Percentiles rank a stretch among this genome's conserved stretches.
Evolutionary conservation across 2,329 filamentous ascomycete species (phyloP).

Genomic region (Fusarium subtropicale): DNA sequence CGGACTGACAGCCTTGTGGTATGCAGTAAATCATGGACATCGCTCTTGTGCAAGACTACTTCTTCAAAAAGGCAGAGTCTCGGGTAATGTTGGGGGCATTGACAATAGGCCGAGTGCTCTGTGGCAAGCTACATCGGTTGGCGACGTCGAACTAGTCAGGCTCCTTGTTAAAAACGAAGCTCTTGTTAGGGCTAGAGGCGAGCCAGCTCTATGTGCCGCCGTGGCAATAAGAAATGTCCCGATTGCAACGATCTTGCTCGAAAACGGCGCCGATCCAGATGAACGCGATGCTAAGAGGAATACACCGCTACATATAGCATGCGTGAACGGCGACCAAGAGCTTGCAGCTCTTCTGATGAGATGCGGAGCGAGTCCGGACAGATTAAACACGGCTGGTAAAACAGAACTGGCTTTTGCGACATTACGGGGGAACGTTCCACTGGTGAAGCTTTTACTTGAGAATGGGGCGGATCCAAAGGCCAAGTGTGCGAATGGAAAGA

Average conservation of each 20-base stretch:
- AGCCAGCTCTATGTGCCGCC: neutral
- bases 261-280: neutral
- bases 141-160: neutral
- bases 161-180: neutral
- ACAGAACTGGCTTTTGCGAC: neutral
- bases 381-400: fast-evolving
- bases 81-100: neutral
- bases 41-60: neutral
- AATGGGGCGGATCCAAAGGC: slow-evolving; percentile 6
- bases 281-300: neutral
- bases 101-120: neutral
- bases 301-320: neutral
- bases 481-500: slow-evolving; percentile 14
- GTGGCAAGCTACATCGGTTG: neutral
- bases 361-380: neutral
- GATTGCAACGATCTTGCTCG: fast-evolving
- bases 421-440: fast-evolving
- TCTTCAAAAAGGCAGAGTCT: neutral
- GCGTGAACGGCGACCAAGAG: neutral
- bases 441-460: neutral
- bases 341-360: neutral
- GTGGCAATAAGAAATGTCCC: fast-evolving
- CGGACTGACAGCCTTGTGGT: neutral
- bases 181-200: fast-evolving
- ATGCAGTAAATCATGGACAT: neutral